phyloP scores from a whole-genome alignment of 2,329 filamentous ascomycete genomes.

The Botryotinia calthae region DNA sequence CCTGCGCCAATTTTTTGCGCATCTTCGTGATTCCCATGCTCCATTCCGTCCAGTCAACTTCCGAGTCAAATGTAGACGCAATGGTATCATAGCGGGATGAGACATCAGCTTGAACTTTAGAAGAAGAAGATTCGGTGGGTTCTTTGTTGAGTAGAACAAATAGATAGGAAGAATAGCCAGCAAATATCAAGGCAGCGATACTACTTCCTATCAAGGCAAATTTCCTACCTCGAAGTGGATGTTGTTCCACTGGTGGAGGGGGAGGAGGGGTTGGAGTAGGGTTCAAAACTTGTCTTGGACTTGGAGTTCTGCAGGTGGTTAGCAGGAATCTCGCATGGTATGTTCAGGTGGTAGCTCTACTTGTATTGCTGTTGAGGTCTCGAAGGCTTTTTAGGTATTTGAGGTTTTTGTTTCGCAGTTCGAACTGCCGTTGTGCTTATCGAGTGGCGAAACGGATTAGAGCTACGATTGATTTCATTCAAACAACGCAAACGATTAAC shows the following conservation, averaged over 20 bases:
- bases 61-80: slow-evolving; percentile 57
- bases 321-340: neutral
- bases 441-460: neutral
- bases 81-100: slow-evolving; percentile 37
- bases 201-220: slow-evolving; percentile 31
- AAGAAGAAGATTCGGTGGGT: slow-evolving; percentile 25
- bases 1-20: slow-evolving; percentile 48
- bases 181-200: slow-evolving; percentile 16
- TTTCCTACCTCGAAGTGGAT: slow-evolving; percentile 31
- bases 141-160: slow-evolving; percentile 38
- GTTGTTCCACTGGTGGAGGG: slow-evolving; percentile 20
- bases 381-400: neutral
- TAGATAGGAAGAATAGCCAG: slow-evolving; percentile 37
- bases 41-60: slow-evolving; percentile 56
- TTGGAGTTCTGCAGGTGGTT: slow-evolving; percentile 25
- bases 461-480: neutral
- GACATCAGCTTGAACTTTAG: slow-evolving; percentile 33
- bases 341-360: neutral
- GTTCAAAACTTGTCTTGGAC: slow-evolving; percentile 21
- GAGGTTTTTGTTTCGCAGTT: neutral
- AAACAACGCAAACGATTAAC: neutral
- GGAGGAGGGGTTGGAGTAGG: slow-evolving; percentile 6
- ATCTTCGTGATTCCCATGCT: slow-evolving; percentile 55
- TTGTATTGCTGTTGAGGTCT: slow-evolving; percentile 15
- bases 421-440: slow-evolving; percentile 16